Evolutionary conservation across 2,329 filamentous ascomycete species (phyloP).

Genomic region (Aspergillus ochraceus): DNA sequence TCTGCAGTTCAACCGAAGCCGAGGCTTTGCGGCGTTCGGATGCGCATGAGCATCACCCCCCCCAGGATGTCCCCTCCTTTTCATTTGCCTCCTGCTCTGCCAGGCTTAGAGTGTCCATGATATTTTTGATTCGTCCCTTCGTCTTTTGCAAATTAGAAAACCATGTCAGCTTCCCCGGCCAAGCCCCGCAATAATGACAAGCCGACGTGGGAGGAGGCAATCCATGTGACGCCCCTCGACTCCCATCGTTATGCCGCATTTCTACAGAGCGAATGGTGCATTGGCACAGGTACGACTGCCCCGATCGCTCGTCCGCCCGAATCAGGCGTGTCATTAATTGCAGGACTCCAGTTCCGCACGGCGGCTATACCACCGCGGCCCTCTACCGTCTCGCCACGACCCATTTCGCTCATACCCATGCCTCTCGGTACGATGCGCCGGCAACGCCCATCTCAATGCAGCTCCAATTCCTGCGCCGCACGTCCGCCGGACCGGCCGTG

Average conservation of each 20-base stretch:
- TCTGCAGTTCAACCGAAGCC: background rate
- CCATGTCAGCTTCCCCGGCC: background rate
- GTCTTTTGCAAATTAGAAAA: background rate
- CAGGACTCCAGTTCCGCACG: slow-evolving; percentile 63
- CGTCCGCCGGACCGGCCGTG: slow-evolving; percentile 56
- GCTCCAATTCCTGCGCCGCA: slow-evolving; percentile 65
- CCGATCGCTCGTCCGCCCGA: background rate
- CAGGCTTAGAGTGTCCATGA: background rate
- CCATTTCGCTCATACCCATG: slow-evolving; percentile 61
- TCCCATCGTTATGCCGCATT: slow-evolving; percentile 60
- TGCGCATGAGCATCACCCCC: background rate
- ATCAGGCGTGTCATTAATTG: background rate
- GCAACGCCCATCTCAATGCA: slow-evolving; percentile 66
- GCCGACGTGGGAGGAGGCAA: slow-evolving; percentile 38
- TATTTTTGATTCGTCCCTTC: too few relatives aligned
- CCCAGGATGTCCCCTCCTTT: background rate
- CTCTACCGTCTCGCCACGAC: slow-evolving; percentile 60
- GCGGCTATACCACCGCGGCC: slow-evolving; percentile 66
- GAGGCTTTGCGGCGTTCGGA: background rate
- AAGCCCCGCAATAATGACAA: background rate
- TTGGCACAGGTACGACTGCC: slow-evolving; percentile 58
- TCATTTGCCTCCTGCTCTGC: background rate
- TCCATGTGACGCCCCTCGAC: slow-evolving; percentile 35
- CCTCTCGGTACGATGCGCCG: slow-evolving; percentile 47
- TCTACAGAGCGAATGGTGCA: slow-evolving; percentile 62